Conservation (phyloP, 139 green algal genomes). For the Chlorella sp. region DNA sequence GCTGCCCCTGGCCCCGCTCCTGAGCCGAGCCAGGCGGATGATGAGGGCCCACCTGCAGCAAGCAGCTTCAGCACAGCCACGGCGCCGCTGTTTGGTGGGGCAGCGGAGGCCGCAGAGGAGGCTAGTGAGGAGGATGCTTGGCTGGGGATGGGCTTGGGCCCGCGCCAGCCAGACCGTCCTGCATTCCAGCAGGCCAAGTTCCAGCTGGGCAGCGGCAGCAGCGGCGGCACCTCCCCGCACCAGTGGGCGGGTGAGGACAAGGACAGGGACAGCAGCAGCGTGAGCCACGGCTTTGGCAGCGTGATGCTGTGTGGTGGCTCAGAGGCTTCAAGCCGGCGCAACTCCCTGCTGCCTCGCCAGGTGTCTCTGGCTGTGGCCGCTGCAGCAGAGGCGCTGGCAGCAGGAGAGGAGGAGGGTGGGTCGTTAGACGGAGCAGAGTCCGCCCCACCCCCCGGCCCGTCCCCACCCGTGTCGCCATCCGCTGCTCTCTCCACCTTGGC, state of each 20-base stretch:
- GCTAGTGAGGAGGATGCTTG: neutral
- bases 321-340: neutral
- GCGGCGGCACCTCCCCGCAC: neutral
- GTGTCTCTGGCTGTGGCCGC: neutral
- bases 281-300: constrained; percentile 8
- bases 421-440: neutral
- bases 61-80: neutral
- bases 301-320: neutral
- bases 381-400: neutral
- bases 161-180: neutral
- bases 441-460: neutral
- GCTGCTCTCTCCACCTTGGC: too few species aligned
- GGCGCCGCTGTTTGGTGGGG: neutral
- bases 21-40: neutral
- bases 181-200: too few species aligned
- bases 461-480: too few species aligned
- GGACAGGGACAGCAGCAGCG: neutral
- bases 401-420: neutral
- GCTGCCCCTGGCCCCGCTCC: neutral
- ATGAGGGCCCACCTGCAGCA: neutral
- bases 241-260: neutral
- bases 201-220: neutral
- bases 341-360: neutral
- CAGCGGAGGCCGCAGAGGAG: neutral
- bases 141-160: neutral